Percentiles rank a stretch among this genome's conserved stretches.
phyloP scores from a whole-genome alignment of 1,284 basidiomycete species.

The Cryptococcus maquisensis region DNA sequence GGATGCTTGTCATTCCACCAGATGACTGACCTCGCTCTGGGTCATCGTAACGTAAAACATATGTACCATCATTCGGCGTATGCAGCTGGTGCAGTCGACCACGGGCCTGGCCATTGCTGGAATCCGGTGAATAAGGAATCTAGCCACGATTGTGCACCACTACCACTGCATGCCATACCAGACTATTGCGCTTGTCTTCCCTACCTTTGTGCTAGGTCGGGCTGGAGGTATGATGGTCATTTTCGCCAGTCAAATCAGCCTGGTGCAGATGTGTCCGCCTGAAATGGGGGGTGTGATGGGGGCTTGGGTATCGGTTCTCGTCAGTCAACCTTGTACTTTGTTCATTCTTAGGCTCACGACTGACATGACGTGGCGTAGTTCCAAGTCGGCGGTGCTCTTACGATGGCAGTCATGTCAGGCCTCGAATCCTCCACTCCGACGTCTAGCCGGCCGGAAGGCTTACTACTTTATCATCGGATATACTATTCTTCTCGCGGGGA shows the following conservation, averaged over 20 bases:
- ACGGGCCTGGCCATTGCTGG: too few species aligned
- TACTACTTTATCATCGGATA: slow-evolving; percentile 34
- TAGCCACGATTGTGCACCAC: too few species aligned
- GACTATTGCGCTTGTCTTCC: slow-evolving; percentile 24
- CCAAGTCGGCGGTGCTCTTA: slow-evolving; percentile 33
- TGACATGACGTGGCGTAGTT: neutral
- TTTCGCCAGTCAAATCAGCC: slow-evolving; percentile 11
- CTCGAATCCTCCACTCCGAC: slow-evolving; percentile 26
- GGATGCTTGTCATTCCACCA: too few species aligned
- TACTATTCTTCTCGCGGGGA: slow-evolving; percentile 14
- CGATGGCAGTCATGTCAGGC: slow-evolving; percentile 39
- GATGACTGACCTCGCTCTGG: too few species aligned
- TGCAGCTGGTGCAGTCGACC: too few species aligned
- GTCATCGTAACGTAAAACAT: too few species aligned
- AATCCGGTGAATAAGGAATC: too few species aligned
- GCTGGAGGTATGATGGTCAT: slow-evolving; percentile 5
- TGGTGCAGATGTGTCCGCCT: slow-evolving; percentile 29
- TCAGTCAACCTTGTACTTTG: neutral
- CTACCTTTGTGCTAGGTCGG: slow-evolving; percentile 23
- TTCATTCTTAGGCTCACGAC: neutral
- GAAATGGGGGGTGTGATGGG: slow-evolving; percentile 39
- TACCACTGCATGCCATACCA: too few species aligned
- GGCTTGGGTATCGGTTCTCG: slow-evolving; percentile 33
- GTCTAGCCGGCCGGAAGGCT: slow-evolving; percentile 18
- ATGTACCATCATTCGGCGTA: too few species aligned